Evolutionary conservation across 257 asterid genomes (phyloP).

Genomic region (Solanum verrucosum): DNA sequence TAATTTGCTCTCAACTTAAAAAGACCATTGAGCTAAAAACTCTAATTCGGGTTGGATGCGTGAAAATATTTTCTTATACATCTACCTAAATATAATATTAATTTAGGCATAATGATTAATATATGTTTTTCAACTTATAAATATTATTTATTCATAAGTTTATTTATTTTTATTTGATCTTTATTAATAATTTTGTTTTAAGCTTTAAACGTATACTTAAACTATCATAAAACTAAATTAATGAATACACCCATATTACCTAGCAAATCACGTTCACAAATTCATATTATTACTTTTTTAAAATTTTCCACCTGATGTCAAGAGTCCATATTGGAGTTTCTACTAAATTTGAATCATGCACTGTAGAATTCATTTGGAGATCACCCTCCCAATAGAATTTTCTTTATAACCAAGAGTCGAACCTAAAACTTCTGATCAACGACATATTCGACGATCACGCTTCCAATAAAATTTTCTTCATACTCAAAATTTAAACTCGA

Average conservation of each 20-base stretch:
- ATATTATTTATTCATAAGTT: no score
- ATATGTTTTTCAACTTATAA: neutral
- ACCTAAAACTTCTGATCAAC: neutral
- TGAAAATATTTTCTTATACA: neutral
- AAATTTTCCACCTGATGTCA: no score
- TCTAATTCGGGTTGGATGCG: neutral
- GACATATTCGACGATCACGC: neutral
- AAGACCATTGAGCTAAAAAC: neutral
- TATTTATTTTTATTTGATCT: no score
- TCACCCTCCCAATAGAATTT: neutral
- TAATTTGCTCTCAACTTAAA: neutral
- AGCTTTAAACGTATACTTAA: no score
- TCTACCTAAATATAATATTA: neutral
- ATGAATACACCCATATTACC: neutral
- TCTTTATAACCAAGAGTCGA: no score
- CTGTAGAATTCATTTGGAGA: no score
- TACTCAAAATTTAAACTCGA: no score
- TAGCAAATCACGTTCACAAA: neutral
- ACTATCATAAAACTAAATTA: neutral
- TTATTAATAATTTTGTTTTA: no score
- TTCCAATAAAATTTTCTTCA: no score
- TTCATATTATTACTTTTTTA: neutral
- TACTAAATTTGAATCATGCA: neutral
- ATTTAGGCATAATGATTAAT: neutral
- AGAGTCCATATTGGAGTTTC: neutral